These are phyloP conservation scores for Kodamaea kaohsiungensis DNA, from an alignment of 805 yeast genomes.

Conservation along the genomic window DNA sequence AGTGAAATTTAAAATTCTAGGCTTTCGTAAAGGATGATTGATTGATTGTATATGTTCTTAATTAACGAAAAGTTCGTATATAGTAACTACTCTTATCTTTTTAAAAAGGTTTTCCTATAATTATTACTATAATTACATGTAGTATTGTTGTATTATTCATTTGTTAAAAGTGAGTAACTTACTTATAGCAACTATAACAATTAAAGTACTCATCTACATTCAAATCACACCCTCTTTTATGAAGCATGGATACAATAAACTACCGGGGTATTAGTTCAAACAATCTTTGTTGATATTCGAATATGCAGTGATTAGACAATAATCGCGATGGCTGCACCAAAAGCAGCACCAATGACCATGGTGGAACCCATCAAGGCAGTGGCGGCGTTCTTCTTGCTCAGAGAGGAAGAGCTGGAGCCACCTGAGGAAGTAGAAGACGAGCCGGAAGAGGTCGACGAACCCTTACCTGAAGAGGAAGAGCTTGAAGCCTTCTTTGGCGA, in stretches of 20 bases:
- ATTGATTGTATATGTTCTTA: no score
- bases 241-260: background rate
- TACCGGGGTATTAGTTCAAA: background rate
- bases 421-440: slow-evolving; percentile 17
- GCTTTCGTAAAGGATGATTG: no score
- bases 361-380: slow-evolving; percentile 14
- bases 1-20: no score
- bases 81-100: no score
- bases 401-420: slow-evolving; percentile 20
- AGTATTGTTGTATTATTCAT: no score
- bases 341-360: slow-evolving; percentile 22
- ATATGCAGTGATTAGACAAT: slow-evolving; percentile 21
- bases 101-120: no score
- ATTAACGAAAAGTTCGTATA: no score
- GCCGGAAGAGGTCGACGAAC: slow-evolving; percentile 14
- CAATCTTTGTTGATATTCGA: slow-evolving; percentile 1
- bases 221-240: background rate
- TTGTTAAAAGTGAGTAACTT: no score
- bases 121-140: no score
- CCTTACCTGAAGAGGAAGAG: slow-evolving; percentile 14
- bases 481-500: slow-evolving; percentile 28
- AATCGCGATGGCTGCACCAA: slow-evolving; percentile 30
- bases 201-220: background rate
- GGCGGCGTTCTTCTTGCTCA: slow-evolving; percentile 15
- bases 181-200: no score